phyloP scores from a whole-genome alignment of 1,284 basidiomycete genomes.

The Mycena citricolor region DNA sequence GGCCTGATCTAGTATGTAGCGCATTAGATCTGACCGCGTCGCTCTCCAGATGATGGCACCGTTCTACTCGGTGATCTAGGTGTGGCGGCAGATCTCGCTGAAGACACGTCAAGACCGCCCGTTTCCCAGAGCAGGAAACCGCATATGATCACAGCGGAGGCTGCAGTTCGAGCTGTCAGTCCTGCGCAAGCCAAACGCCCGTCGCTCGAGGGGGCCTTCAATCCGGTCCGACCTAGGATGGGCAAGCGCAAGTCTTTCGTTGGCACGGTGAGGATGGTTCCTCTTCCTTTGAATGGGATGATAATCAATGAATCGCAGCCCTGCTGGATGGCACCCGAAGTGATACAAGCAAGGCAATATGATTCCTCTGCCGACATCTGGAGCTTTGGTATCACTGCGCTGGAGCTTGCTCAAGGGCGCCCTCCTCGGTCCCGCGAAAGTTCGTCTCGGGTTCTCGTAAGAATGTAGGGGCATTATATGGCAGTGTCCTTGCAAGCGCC shows the following conservation, averaged over 20 bases:
- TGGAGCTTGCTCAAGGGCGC: slow-evolving; percentile 81
- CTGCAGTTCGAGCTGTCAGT: slow-evolving; percentile 10
- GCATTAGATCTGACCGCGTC: background rate
- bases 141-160: slow-evolving; percentile 19
- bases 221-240: slow-evolving; percentile 40
- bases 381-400: slow-evolving; percentile 89
- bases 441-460: slow-evolving; percentile 72
- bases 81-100: slow-evolving; percentile 77
- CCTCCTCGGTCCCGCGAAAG: slow-evolving; percentile 80
- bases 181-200: slow-evolving; percentile 29
- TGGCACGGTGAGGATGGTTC: slow-evolving; percentile 62
- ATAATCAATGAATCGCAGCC: slow-evolving; percentile 45
- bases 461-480: slow-evolving; percentile 52
- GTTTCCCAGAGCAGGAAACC: slow-evolving; percentile 20
- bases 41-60: slow-evolving; percentile 64
- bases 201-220: slow-evolving; percentile 33
- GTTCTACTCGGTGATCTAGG: slow-evolving; percentile 88
- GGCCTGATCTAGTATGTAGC: background rate
- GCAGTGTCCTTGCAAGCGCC: slow-evolving; percentile 24
- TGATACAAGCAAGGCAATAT: slow-evolving; percentile 82
- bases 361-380: slow-evolving; percentile 88
- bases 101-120: slow-evolving; percentile 45
- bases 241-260: slow-evolving; percentile 85
- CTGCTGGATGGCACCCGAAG: slow-evolving; percentile 93
- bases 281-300: slow-evolving; percentile 8